Percentiles rank a stretch among this genome's conserved stretches.
Conservation (phyloP, 306 rosid species). For the Gleditsia sinensis region DNA sequence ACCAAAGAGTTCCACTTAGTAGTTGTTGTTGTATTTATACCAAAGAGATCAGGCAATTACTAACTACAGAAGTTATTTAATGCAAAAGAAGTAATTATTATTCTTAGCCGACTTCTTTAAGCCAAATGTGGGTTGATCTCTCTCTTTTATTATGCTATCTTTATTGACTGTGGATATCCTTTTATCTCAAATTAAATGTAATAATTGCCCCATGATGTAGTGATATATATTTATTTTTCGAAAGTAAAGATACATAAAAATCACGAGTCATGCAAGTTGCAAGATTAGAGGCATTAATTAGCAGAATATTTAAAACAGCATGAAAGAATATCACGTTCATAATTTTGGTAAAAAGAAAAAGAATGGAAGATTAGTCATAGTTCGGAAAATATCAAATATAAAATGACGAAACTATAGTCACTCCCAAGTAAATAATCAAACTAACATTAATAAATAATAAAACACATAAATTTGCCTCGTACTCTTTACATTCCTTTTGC, state of each 20-base stretch:
- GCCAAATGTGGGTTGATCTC: neutral
- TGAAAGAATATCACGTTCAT: too few relatives aligned
- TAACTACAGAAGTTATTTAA: neutral
- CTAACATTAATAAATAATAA: too few relatives aligned
- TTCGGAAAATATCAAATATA: neutral
- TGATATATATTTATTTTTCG: neutral
- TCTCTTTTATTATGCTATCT: neutral
- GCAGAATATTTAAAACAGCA: too few relatives aligned
- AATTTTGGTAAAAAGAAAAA: too few relatives aligned
- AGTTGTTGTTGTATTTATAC: too few relatives aligned
- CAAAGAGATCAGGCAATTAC: neutral
- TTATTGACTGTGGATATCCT: neutral
- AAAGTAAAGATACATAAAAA: neutral
- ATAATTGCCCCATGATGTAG: neutral
- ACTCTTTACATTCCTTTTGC: too few relatives aligned
- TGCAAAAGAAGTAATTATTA: neutral
- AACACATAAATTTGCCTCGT: too few relatives aligned
- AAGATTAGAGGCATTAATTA: neutral
- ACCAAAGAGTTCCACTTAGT: too few relatives aligned
- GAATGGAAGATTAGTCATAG: neutral
- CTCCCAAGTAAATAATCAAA: too few relatives aligned
- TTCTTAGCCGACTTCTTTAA: neutral
- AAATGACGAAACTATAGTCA: too few relatives aligned
- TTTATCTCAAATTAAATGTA: neutral
- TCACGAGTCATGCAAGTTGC: neutral